Base-by-base conservation (phyloP, 768 basidiomycete genomes). In the Boletus tylopilopsis region DNA sequence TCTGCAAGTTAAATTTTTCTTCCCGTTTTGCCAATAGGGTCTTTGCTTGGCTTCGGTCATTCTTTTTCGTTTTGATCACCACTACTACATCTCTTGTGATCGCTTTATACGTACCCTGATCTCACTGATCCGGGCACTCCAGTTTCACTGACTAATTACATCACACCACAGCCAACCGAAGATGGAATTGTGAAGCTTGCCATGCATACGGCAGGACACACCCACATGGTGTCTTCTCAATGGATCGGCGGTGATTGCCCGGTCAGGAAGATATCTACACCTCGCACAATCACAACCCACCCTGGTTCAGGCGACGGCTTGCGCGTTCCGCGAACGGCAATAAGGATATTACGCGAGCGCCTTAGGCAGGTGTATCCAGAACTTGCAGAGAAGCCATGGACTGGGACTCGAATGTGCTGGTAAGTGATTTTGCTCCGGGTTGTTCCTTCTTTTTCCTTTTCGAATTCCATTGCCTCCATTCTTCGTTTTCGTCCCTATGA, bases 341-440 rank as follows among this genome's bases (percentile, higher is more conserved):
- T 87, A 3, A 61, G 68, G 32, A 64, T 64, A 45, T 61, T 95
- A 46, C 74, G 89, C 34, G 64, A 64, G 3, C 67, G 73, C 10
- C 66, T 95, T 11, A 63, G 68, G 18, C 62, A 68, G 27, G 71
- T 92, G 22, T 94, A 87, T 68, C 95, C 94, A 22, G 81, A 81
- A 42, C 75, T 98, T 38, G 87, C 81, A 6, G 69, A 80, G 56
- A 87, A 83, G 64, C 78, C 87, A 0, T 88, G 93, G 61, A 63
- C 69, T 25, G 73, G 72, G 7, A 94, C 93, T 11, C 71, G 94
- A 51, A 67, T 98, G 54, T 98, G 94, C 70, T 97, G 94, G 94
- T 90, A 62, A 64, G 80, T 65, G 10, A 11, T 10, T 32, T 49
- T 13, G 13, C 27, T 44, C 13, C 32, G 5, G 2, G 2, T 12